These are phyloP conservation scores for Coemansia sp. DNA, from an alignment of 192 early-diverging fungal species.

Conservation along the genomic window DNA sequence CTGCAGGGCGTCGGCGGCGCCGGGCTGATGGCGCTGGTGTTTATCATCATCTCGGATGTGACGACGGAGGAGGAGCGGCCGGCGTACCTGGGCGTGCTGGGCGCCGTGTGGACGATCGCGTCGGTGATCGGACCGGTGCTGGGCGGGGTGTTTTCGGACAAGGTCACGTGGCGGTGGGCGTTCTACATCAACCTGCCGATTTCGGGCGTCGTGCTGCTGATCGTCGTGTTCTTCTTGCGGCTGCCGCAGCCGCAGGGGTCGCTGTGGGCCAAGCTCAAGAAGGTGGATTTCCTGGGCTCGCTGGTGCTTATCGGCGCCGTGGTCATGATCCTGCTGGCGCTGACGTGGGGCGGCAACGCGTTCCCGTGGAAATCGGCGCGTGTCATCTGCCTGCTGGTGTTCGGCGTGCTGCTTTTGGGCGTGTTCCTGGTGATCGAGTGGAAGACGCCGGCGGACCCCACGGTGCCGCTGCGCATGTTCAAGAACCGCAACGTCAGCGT, in stretches of 20 bases:
- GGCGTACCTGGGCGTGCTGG: conserved; percentile 46
- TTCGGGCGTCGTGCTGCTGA: conserved; percentile 27
- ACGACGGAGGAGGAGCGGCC: conserved; percentile 33
- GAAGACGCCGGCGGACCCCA: conserved; percentile 57
- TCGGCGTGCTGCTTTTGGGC: conserved; percentile 41
- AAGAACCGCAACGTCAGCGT: conserved; percentile 58
- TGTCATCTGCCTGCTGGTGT: conserved; percentile 57
- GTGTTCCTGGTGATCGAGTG: conserved; percentile 58
- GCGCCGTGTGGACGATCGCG: conserved; percentile 59
- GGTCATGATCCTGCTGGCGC: conserved; percentile 56
- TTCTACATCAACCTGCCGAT: conserved; percentile 58
- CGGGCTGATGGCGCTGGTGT: conserved; percentile 59
- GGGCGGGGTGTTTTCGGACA: conserved; percentile 68
- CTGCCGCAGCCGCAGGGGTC: conserved; percentile 44
- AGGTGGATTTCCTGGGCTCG: conserved; percentile 62
- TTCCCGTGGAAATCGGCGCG: conserved; percentile 60
- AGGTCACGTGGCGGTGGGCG: conserved; percentile 69
- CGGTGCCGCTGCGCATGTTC: conserved; percentile 53
- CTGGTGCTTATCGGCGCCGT: conserved; percentile 53
- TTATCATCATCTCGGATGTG: conserved; percentile 70
- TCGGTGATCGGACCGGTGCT: conserved; percentile 65
- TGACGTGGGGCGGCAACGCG: conserved; percentile 61
- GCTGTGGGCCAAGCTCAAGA: conserved; percentile 54
- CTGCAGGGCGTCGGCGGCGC: conserved; percentile 67
- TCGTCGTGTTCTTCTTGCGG: conserved; percentile 54